phyloP scores from a whole-genome alignment of 2,329 filamentous ascomycete species.

The Alternaria sp. region DNA sequence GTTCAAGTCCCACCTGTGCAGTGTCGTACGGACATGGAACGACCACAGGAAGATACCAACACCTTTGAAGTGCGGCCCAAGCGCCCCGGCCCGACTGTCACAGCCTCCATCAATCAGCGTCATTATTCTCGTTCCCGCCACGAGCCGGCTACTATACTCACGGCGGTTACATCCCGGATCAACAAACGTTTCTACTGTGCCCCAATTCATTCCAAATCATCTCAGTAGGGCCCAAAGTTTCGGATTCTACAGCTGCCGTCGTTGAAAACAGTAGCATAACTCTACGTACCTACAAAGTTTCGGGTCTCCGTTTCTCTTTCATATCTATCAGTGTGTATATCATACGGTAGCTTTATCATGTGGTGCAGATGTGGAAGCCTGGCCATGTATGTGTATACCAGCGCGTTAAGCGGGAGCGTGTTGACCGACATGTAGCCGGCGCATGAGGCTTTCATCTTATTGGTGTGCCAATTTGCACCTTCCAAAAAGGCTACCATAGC shows the following conservation, averaged over 20 bases:
- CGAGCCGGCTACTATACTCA: constrained; percentile 32
- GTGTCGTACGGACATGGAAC: constrained; percentile 35
- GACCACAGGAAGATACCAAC: constrained; percentile 40
- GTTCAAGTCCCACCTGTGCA: constrained; percentile 37
- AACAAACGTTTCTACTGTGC: constrained; percentile 33
- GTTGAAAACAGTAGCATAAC: constrained; percentile 4
- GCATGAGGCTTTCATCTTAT: constrained; percentile 14
- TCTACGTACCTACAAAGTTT: constrained; percentile 15
- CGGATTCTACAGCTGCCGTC: constrained; percentile 12
- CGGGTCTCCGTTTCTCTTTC: constrained; percentile 31
- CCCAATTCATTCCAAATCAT: constrained; percentile 24
- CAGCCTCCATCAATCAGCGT: constrained; percentile 14
- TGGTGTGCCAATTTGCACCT: background rate
- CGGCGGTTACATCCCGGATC: constrained; percentile 23
- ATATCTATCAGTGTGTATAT: constrained; percentile 23
- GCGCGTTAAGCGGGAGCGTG: constrained; percentile 16
- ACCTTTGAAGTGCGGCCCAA: constrained; percentile 19
- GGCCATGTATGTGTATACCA: constrained; percentile 1
- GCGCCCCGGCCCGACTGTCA: constrained; percentile 23
- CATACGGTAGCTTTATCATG: constrained; percentile 8
- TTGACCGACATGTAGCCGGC: constrained; percentile 10
- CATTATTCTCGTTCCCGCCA: constrained; percentile 34
- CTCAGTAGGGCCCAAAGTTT: constrained; percentile 16
- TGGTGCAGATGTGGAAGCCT: constrained; percentile 25
- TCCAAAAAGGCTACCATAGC: constrained; percentile 17